phyloP scores from a whole-genome alignment of 305 asterid species.

The Solanum hybrid region DNA sequence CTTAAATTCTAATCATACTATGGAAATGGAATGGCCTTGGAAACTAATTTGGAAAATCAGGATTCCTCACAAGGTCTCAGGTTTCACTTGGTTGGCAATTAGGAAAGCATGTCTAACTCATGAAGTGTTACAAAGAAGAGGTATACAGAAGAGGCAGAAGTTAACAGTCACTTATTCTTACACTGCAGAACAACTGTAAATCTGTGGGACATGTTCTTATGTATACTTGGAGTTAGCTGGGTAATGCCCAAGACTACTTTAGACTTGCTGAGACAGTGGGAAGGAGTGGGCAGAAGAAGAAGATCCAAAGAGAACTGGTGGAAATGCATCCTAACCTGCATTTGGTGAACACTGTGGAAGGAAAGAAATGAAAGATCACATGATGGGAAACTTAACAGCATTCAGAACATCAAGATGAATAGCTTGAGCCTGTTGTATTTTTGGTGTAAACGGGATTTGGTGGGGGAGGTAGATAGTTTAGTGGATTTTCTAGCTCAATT shows the following conservation, averaged over 20 bases:
- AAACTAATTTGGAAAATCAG: not conserved
- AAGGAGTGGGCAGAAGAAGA: not conserved
- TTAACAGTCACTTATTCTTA: not conserved
- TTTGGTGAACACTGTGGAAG: not conserved
- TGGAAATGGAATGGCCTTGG: not conserved
- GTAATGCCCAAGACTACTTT: not conserved
- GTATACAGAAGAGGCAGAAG: not conserved
- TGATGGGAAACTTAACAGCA: not conserved
- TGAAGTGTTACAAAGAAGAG: not conserved
- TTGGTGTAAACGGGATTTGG: not conserved
- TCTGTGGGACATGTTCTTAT: not conserved
- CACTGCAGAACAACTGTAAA: not conserved
- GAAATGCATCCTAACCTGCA: not conserved
- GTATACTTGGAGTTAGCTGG: not conserved
- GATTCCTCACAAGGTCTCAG: not conserved
- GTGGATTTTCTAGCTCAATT: not conserved
- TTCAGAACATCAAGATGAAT: not conserved
- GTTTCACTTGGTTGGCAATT: not conserved
- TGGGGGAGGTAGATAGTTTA: not conserved
- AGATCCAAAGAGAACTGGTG: not conserved
- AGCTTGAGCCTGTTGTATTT: not conserved
- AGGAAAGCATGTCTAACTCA: not conserved
- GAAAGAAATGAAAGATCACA: not conserved
- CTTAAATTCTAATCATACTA: not conserved
- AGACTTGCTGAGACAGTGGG: not conserved